These are phyloP conservation scores for Pyricularia grisea DNA, from an alignment of 2,329 filamentous ascomycete genomes.

Conservation along the genomic window DNA sequence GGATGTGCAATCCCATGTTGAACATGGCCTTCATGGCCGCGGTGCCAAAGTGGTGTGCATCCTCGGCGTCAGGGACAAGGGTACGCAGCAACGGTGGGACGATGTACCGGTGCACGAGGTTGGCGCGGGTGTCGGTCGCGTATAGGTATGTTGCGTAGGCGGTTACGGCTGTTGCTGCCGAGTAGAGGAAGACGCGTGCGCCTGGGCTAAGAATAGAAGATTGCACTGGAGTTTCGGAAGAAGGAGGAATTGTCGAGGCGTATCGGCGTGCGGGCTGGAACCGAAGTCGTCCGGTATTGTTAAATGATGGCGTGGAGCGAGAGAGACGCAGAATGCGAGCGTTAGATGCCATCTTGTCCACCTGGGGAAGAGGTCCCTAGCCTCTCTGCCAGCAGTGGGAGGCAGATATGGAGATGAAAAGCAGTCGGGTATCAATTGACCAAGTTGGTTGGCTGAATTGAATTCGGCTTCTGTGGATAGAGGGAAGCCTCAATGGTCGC, in stretches of 20 bases:
- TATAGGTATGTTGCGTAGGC: conserved; percentile 51
- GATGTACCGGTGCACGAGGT: conserved; percentile 53
- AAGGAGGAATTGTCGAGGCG: background rate
- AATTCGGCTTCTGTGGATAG: background rate
- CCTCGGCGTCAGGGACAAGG: conserved; percentile 69
- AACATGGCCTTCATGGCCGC: conserved; percentile 63
- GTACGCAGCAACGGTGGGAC: conserved; percentile 57
- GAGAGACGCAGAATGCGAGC: background rate
- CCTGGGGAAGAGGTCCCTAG: background rate
- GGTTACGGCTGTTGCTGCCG: background rate
- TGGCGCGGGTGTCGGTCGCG: conserved; percentile 64
- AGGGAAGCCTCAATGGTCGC: background rate
- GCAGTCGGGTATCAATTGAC: background rate
- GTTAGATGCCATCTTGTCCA: conserved; percentile 2
- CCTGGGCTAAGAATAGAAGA: background rate
- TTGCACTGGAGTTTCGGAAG: background rate
- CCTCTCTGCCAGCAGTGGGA: background rate
- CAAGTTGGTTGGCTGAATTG: background rate
- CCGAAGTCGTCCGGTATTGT: background rate
- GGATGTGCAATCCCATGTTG: conserved; percentile 65
- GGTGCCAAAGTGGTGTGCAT: conserved; percentile 80
- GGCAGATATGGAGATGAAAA: background rate
- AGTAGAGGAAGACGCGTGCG: background rate
- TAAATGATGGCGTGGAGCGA: background rate
- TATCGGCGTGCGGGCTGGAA: background rate